These are phyloP conservation scores for Actinomortierella ambigua DNA, from an alignment of 371 early-diverging fungal genomes.

Conservation along the genomic window DNA sequence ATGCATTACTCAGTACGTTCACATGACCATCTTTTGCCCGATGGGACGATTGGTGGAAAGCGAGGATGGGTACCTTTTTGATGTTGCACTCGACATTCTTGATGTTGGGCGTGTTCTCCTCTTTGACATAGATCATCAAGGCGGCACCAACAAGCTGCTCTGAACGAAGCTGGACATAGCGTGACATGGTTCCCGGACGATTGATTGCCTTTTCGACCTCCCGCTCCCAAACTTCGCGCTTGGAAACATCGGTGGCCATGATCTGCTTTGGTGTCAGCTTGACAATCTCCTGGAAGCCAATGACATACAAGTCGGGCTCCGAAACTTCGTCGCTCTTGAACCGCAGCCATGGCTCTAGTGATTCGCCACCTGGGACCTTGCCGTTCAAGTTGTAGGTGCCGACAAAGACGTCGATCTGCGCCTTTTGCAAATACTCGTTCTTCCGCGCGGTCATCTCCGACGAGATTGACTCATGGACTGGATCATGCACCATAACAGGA, in stretches of 20 bases:
- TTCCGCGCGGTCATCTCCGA: conserved; percentile 55
- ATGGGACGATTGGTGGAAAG: not conserved
- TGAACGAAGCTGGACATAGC: conserved; percentile 80
- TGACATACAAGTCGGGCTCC: conserved; percentile 82
- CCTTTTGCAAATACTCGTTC: conserved; percentile 59
- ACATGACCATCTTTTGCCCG: not conserved
- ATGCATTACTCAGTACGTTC: not conserved
- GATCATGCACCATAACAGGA: conserved; percentile 62
- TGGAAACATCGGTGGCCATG: conserved; percentile 77
- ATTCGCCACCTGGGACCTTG: conserved; percentile 65
- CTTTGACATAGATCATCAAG: conserved; percentile 79
- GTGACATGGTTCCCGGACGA: conserved; percentile 42
- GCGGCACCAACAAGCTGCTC: conserved; percentile 90
- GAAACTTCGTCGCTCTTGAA: conserved; percentile 54
- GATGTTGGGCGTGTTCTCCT: conserved; percentile 69
- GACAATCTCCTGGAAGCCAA: conserved; percentile 96
- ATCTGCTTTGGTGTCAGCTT: conserved; percentile 87
- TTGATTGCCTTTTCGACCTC: conserved; percentile 67
- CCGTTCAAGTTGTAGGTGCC: conserved; percentile 96
- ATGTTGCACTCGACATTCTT: conserved; percentile 80
- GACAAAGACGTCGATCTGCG: conserved; percentile 66
- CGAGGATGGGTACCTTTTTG: conserved; percentile 63
- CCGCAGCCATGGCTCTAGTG: conserved; percentile 70
- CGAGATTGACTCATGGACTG: conserved; percentile 63
- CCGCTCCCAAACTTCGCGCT: conserved; percentile 66